Evolutionary conservation across 495 filamentous ascomycete genomes (phyloP).

Genomic region (Amorphotheca resinae): DNA sequence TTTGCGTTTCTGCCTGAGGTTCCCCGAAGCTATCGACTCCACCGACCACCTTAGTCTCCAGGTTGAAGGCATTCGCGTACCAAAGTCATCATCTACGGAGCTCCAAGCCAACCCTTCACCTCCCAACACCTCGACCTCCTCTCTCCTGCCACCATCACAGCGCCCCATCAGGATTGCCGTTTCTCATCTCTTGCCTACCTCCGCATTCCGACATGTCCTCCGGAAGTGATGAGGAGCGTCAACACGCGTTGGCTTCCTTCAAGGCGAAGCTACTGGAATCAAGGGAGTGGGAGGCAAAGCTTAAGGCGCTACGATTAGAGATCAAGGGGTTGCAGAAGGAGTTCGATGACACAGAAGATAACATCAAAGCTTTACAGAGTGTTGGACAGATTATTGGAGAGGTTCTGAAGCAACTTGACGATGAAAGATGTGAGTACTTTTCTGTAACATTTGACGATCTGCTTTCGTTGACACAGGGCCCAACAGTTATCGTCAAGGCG

Average conservation of each 20-base stretch:
- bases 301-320: slow-evolving; percentile 80
- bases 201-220: slow-evolving; percentile 14
- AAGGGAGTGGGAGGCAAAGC: slow-evolving; percentile 95
- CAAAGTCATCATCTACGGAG: not conserved
- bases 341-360: slow-evolving; percentile 94
- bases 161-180: not conserved
- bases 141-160: not conserved
- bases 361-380: slow-evolving; percentile 98
- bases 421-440: slow-evolving; percentile 78
- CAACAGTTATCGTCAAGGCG: slow-evolving; percentile 59
- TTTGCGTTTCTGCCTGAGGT: too few relatives aligned
- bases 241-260: slow-evolving; percentile 76
- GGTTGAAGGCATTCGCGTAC: too few relatives aligned
- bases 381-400: slow-evolving; percentile 99
- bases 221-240: slow-evolving; percentile 46
- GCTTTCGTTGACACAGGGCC: slow-evolving; percentile 10
- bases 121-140: not conserved
- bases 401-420: slow-evolving; percentile 96
- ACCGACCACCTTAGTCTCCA: too few relatives aligned
- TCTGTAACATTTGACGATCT: not conserved
- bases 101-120: not conserved
- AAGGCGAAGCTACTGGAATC: slow-evolving; percentile 90
- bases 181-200: not conserved
- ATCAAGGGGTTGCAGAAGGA: slow-evolving; percentile 93
- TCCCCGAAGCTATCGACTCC: too few relatives aligned